phyloP scores from a whole-genome alignment of 23 red algal species.

The Gracilaria domingensis region DNA sequence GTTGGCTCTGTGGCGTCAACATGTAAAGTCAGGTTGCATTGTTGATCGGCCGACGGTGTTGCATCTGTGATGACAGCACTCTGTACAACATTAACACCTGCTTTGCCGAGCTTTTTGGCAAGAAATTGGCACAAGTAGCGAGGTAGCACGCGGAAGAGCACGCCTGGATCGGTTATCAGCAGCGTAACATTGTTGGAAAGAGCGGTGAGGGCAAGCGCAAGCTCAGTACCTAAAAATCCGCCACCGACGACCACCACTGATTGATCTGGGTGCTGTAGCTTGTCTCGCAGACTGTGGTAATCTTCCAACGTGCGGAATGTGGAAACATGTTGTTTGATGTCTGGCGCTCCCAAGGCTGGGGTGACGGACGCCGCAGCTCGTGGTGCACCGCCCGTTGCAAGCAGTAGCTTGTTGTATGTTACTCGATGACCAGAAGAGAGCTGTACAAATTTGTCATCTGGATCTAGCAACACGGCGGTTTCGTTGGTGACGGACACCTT shows the following conservation, averaged over 20 bases:
- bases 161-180: slow-evolving; percentile 70
- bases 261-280: neutral
- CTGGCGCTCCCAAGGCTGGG: slow-evolving; percentile 14
- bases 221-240: slow-evolving; percentile 85
- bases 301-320: slow-evolving; percentile 64
- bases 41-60: neutral
- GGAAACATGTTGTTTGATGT: slow-evolving; percentile 34
- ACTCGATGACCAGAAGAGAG: slow-evolving; percentile 30
- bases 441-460: slow-evolving; percentile 54
- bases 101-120: slow-evolving; percentile 18
- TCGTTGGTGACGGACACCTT: neutral
- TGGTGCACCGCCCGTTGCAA: slow-evolving; percentile 74
- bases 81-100: slow-evolving; percentile 62
- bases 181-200: slow-evolving; percentile 56
- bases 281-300: slow-evolving; percentile 29
- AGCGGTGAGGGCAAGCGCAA: slow-evolving; percentile 68
- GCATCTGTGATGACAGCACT: slow-evolving; percentile 62
- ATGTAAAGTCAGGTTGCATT: slow-evolving; percentile 23
- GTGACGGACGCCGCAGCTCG: slow-evolving; percentile 23
- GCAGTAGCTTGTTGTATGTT: slow-evolving; percentile 77
- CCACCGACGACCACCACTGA: slow-evolving; percentile 75
- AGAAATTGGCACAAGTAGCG: slow-evolving; percentile 82
- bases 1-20: slow-evolving; percentile 51
- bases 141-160: slow-evolving; percentile 74
- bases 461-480: slow-evolving; percentile 24